Evolutionary conservation across 2,329 filamentous ascomycete species (phyloP), one percentile per base, ranked within the genome.

Genomic region (Epichloe glyceriae): DNA sequence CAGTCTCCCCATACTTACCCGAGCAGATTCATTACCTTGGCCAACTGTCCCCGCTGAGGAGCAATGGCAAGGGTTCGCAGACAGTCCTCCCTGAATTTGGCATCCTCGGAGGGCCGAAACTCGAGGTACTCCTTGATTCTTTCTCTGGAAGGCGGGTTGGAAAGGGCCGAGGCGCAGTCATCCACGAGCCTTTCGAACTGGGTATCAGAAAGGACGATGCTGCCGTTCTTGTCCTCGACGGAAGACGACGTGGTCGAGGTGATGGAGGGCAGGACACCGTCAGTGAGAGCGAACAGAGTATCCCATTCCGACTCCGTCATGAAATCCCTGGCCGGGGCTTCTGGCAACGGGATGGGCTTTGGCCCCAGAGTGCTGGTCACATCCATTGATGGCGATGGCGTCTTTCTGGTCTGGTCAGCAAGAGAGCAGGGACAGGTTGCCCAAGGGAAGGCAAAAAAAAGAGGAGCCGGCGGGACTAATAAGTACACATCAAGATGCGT

Each of bases 251-350:
- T 47, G 5, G 70, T 65, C 14, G 70, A 61, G 19, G 70, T 71
- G 54, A 86, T 71, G 19, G 80, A 74, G 2, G 83, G 82, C 34
- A 87, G 65, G 17, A 79, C 64, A n/a, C 74, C 76, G 55, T 82
- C 78, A 40, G 81, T 62, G 6, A 82, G 64, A 2, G 78, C 69
- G 56, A 74, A 69, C 41, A 82, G 59, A 2, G 74, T 73, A 39
- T 68, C 62, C 79, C 79, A 82, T 65, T 80, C 74, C 17, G 65
- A 62, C 46, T 70, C 64, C 40, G 63, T 67, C 58, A 76, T 72
- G 59, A 71, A 73, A 53, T 64, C 58, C 41, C 50, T 42, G 35
- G 60, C 39, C 30, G 65, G 65, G 44, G 52, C 50, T 3, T 57
- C 53, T 8, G 64, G 64, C 44, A 67, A 52, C 1, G 52, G 54